phyloP scores from a whole-genome alignment of 2,329 filamentous ascomycete genomes.

The Leptographium flavum region DNA sequence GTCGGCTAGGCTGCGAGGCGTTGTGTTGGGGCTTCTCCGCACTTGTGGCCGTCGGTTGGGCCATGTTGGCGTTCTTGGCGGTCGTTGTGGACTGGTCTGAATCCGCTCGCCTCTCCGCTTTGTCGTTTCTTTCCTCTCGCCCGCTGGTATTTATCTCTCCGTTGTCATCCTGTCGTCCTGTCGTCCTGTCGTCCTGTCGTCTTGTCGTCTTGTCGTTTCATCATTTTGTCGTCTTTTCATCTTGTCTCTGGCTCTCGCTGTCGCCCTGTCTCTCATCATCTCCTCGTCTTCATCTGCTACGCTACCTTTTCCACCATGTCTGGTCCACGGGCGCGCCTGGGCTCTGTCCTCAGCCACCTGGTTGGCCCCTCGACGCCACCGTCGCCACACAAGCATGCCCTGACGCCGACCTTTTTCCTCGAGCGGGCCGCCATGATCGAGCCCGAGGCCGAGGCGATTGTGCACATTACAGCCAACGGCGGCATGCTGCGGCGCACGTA shows the following conservation, averaged over 20 bases:
- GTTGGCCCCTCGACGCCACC: constrained; percentile 14
- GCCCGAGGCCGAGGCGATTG: constrained; percentile 70
- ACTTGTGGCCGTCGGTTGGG: background rate
- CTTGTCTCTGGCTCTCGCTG: background rate
- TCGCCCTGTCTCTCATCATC: background rate
- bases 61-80: background rate
- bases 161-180: background rate
- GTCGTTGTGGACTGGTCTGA: no score
- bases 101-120: background rate
- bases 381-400: constrained; percentile 50
- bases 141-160: background rate
- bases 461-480: constrained; percentile 70
- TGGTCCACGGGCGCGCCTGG: constrained; percentile 45
- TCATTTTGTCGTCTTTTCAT: background rate
- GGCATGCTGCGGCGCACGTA: constrained; percentile 65
- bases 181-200: background rate
- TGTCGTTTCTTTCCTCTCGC: background rate
- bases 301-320: constrained; percentile 39
- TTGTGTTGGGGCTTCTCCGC: background rate
- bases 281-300: background rate
- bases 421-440: constrained; percentile 79
- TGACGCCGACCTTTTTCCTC: constrained; percentile 73
- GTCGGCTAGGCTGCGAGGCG: no score
- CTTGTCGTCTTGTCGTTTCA: background rate
- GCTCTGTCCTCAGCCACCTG: constrained; percentile 39